phyloP scores from a whole-genome alignment of 495 filamentous ascomycete genomes.

The Daldinia caldariorum region DNA sequence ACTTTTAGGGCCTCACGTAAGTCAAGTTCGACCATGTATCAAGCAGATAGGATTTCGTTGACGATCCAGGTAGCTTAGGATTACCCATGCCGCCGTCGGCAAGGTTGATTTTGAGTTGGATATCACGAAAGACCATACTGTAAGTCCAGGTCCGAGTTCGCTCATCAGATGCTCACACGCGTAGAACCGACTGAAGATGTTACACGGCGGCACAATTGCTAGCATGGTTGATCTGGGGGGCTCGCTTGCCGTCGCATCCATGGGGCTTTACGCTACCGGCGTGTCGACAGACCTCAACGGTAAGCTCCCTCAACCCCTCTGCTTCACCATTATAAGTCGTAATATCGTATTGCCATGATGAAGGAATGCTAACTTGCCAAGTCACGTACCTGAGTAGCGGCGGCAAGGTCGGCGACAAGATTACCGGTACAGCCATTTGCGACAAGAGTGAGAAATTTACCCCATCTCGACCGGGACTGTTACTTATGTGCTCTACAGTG shows the following conservation, averaged over 20 bases:
- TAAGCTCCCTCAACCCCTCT: conserved; percentile 50
- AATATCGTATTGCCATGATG: background rate
- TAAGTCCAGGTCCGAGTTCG: conserved; percentile 49
- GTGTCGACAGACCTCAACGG: conserved; percentile 94
- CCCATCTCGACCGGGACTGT: background rate
- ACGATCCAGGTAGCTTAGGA: conserved; percentile 66
- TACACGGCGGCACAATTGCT: conserved; percentile 95
- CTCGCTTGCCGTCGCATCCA: conserved; percentile 90
- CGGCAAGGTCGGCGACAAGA: conserved; percentile 80
- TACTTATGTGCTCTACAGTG: conserved; percentile 62
- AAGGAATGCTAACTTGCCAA: conserved; percentile 47
- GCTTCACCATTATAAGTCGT: background rate
- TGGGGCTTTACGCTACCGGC: conserved; percentile 86
- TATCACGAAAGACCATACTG: conserved; percentile 88
- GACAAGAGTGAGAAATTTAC: conserved; percentile 76
- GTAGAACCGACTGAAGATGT: conserved; percentile 86
- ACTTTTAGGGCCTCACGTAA: conserved; percentile 57
- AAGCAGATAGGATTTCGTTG: background rate
- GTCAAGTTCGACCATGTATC: conserved; percentile 37
- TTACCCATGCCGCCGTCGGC: conserved; percentile 80
- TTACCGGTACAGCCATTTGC: conserved; percentile 75
- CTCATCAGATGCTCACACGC: conserved; percentile 5
- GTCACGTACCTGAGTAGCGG: conserved; percentile 92
- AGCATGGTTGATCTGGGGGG: conserved; percentile 96
- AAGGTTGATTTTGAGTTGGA: conserved; percentile 87